These are phyloP conservation scores for Carex sylvatica DNA, from an alignment of 202 grass and related monocot genomes.

Conservation along the genomic window DNA sequence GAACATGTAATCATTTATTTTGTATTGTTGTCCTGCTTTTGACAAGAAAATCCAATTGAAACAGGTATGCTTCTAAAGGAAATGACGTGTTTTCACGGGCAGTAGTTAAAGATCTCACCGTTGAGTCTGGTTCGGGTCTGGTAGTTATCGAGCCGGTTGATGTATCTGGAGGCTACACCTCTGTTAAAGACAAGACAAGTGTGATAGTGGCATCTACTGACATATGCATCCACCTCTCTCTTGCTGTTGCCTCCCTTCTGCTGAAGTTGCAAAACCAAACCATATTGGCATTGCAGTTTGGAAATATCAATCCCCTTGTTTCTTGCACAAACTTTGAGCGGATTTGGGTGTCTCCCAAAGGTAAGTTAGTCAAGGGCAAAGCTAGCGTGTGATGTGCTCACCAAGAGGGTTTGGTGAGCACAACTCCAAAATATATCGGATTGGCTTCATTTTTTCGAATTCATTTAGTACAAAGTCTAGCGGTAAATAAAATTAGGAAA, in stretches of 20 bases:
- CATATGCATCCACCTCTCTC: conserved; percentile 87
- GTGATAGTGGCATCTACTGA: conserved; percentile 68
- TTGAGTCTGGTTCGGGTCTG: conserved; percentile 92
- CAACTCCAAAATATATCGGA: no score
- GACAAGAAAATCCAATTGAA: conserved; percentile 28
- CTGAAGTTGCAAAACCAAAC: conserved; percentile 95
- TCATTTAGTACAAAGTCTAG: no score
- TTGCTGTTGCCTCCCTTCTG: conserved; percentile 78
- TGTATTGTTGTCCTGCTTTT: background rate
- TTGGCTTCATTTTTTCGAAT: no score
- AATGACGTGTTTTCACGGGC: conserved; percentile 85
- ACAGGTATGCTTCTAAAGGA: conserved; percentile 97
- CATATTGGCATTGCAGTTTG: conserved; percentile 82
- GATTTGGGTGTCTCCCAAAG: conserved; percentile 83
- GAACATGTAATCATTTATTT: background rate
- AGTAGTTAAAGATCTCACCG: conserved; percentile 72
- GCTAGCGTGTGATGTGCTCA: no score
- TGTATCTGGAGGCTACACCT: conserved; percentile 91
- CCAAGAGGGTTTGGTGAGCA: no score
- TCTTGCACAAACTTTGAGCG: conserved; percentile 88
- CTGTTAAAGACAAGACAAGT: conserved; percentile 78
- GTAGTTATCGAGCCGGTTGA: conserved; percentile 87
- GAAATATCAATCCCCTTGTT: conserved; percentile 77
- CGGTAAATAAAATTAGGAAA: no score
- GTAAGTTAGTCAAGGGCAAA: conserved; percentile 30